phyloP scores from a whole-genome alignment of 2,329 filamentous ascomycete genomes.

The Pezicula radicicola region DNA sequence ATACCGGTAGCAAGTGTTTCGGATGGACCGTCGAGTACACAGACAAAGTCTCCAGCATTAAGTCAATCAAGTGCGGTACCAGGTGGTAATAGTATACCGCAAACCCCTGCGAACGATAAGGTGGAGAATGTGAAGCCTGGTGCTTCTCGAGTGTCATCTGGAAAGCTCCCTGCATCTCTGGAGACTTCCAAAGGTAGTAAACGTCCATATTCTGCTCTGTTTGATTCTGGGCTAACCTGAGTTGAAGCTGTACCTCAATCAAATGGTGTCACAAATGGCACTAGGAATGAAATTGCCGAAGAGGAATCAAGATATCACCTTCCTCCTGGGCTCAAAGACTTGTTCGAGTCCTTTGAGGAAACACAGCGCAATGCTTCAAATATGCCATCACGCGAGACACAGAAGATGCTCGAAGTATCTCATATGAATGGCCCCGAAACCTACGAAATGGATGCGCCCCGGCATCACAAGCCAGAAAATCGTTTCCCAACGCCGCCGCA shows the following conservation, averaged over 20 bases:
- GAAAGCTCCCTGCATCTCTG: constrained; percentile 36
- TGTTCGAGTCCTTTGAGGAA: constrained; percentile 86
- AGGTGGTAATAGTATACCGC: constrained; percentile 38
- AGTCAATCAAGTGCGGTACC: constrained; percentile 39
- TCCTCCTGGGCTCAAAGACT: constrained; percentile 81
- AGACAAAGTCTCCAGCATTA: constrained; percentile 49
- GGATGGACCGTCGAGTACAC: constrained; percentile 32
- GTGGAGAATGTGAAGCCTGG: constrained; percentile 30
- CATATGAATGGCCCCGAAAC: constrained; percentile 70
- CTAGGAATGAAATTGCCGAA: constrained; percentile 34
- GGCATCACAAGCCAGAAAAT: constrained; percentile 79
- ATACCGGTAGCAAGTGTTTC: constrained; percentile 33
- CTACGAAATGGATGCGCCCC: constrained; percentile 76
- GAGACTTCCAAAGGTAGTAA: constrained; percentile 36
- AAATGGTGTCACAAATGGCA: constrained; percentile 51
- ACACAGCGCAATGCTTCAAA: constrained; percentile 64
- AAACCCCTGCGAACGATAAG: constrained; percentile 44
- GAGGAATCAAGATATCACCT: constrained; percentile 87
- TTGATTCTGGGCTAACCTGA: constrained; percentile 9
- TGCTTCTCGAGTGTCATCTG: constrained; percentile 18
- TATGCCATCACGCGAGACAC: constrained; percentile 57
- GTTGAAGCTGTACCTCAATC: constrained; percentile 32
- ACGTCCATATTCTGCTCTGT: constrained; percentile 4
- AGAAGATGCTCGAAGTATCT: constrained; percentile 73
- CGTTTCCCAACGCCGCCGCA: constrained; percentile 76